phyloP scores from a whole-genome alignment of 345 rosid genomes.

The Sisymbrium altissimum region DNA sequence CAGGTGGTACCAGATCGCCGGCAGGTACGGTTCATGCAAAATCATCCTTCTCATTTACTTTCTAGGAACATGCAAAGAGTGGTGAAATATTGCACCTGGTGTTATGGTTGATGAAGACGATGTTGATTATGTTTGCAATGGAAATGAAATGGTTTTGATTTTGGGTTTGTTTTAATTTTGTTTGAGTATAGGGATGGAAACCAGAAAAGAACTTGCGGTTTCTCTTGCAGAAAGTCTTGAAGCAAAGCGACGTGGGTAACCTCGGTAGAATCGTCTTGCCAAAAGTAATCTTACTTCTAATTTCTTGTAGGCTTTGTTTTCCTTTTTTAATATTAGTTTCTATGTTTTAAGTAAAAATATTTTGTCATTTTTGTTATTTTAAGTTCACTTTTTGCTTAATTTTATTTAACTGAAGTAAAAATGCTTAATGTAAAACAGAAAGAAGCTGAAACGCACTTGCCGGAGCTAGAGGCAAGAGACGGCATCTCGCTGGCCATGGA shows the following conservation, averaged over 20 bases:
- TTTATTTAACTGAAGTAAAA: not conserved
- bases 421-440: slow-evolving; percentile 44
- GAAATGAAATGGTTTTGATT: not conserved
- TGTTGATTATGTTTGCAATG: slow-evolving; percentile 6
- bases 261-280: slow-evolving; percentile 96
- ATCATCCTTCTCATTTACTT: too few relatives aligned
- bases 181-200: slow-evolving; percentile 66
- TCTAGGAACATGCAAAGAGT: not conserved
- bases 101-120: not conserved
- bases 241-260: slow-evolving; percentile 98
- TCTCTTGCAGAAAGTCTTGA: slow-evolving; percentile 92
- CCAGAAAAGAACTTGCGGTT: slow-evolving; percentile 90
- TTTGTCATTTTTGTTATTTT: not conserved
- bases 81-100: not conserved
- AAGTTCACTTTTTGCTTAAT: not conserved
- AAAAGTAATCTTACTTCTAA: slow-evolving; percentile 49
- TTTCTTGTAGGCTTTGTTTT: slow-evolving; percentile 17
- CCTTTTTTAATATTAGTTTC: not conserved
- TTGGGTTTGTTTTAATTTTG: not conserved
- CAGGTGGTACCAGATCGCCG: slow-evolving; percentile 59
- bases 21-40: slow-evolving; percentile 64
- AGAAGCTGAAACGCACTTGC: slow-evolving; percentile 97
- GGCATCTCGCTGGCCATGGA: slow-evolving; percentile 97
- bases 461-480: slow-evolving; percentile 93
- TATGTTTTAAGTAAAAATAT: not conserved